A percentile compares a stretch with the other conserved stretches of the same genome.
These are phyloP conservation scores for Pistacia integerrima DNA, from an alignment of 345 rosid genomes.

Conservation along the genomic window DNA sequence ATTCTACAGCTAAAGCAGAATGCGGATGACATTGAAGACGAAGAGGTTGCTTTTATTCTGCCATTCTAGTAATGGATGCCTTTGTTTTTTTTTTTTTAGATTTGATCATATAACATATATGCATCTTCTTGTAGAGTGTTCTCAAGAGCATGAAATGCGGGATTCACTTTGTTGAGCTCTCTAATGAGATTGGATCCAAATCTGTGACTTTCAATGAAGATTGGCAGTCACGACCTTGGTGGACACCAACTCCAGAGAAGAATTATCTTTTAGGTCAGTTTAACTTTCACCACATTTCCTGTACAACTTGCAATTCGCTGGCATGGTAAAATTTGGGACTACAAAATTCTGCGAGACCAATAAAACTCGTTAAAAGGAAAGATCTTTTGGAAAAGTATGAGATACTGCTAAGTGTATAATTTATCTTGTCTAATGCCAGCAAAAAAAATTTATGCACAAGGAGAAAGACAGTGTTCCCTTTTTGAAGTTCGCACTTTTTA, in stretches of 20 bases:
- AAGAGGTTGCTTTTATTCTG: conserved; percentile 51
- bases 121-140: conserved; percentile 48
- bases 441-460: not conserved
- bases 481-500: not conserved
- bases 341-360: not conserved
- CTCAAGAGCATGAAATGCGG: conserved; percentile 78
- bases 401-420: not conserved
- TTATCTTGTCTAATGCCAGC: not conserved
- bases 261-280: conserved; percentile 81
- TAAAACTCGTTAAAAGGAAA: not conserved
- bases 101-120: conserved; percentile 15
- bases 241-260: conserved; percentile 85
- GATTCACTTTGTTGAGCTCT: conserved; percentile 68
- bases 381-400: not conserved
- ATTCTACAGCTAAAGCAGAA: conserved; percentile 79
- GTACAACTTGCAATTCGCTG: conserved; percentile 4
- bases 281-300: not conserved
- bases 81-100: not conserved
- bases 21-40: conserved; percentile 71
- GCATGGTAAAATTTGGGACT: conserved; percentile 5
- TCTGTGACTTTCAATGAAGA: conserved; percentile 83
- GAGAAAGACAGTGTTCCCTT: not conserved
- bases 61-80: not conserved
- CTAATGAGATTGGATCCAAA: conserved; percentile 74
- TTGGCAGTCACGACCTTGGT: conserved; percentile 90